Evolutionary conservation across 1,284 basidiomycete genomes (phyloP).

Genomic region (Marasmius sp.): DNA sequence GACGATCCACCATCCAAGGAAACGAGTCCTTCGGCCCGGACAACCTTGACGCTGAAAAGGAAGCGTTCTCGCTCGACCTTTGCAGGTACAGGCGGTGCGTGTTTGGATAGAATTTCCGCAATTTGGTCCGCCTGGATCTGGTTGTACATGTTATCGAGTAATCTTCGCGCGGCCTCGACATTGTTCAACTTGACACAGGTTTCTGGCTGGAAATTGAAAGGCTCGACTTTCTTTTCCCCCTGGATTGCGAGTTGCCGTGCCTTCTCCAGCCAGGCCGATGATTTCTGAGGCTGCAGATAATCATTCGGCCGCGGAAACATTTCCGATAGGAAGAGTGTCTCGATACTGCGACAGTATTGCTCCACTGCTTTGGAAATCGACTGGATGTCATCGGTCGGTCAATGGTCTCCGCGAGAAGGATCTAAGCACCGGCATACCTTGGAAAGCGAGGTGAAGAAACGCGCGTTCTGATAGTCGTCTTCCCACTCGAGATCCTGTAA

Average conservation of each 20-base stretch:
- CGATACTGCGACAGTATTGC: slow-evolving; percentile 87
- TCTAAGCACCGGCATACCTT: slow-evolving; percentile 51
- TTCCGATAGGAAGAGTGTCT: slow-evolving; percentile 88
- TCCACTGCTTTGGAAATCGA: slow-evolving; percentile 91
- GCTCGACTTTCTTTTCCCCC: slow-evolving; percentile 88
- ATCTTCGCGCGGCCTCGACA: slow-evolving; percentile 86
- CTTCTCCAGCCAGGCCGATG: slow-evolving; percentile 93
- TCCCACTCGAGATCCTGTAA: slow-evolving; percentile 91
- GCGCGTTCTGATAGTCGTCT: slow-evolving; percentile 85
- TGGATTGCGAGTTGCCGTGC: slow-evolving; percentile 78
- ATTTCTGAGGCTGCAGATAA: slow-evolving; percentile 77
- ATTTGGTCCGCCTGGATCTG: slow-evolving; percentile 91
- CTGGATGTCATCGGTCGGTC: slow-evolving; percentile 41
- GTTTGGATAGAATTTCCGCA: slow-evolving; percentile 60
- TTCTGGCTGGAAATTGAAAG: slow-evolving; percentile 92
- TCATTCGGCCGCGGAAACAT: slow-evolving; percentile 88
- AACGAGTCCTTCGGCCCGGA: slow-evolving; percentile 83
- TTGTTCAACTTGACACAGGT: slow-evolving; percentile 99
- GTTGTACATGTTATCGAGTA: slow-evolving; percentile 93
- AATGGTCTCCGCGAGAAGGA: neutral
- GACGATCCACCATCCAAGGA: slow-evolving; percentile 71
- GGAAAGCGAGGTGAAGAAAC: slow-evolving; percentile 86
- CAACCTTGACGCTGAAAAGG: slow-evolving; percentile 93
- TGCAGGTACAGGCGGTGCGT: slow-evolving; percentile 68
- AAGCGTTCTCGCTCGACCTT: slow-evolving; percentile 68